Evolutionary conservation across 192 early-diverging fungal genomes (phyloP).

Genomic region (Backusella mclennaniae): DNA sequence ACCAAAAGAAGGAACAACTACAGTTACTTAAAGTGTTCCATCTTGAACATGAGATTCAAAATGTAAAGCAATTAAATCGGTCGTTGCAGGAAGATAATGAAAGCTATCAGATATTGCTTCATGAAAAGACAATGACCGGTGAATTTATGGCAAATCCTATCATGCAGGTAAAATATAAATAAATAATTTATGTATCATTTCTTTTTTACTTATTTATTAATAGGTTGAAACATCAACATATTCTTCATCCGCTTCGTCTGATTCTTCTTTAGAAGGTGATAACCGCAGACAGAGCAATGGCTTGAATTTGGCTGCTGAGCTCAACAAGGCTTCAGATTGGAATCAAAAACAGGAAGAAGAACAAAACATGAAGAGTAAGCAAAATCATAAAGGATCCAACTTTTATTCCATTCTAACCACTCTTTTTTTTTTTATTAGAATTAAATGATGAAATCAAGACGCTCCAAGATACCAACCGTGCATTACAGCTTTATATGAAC

Average conservation of each 20-base stretch:
- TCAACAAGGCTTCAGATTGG: conserved; percentile 17
- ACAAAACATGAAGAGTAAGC: conserved; percentile 21
- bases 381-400: not conserved
- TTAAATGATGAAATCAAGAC: conserved; percentile 59
- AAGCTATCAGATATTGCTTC: conserved; percentile 74
- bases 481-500: conserved; percentile 69
- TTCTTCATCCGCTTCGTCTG: not conserved
- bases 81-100: conserved; percentile 81
- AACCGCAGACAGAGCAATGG: conserved; percentile 18
- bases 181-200: not conserved
- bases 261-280: not conserved
- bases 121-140: conserved; percentile 80
- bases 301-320: conserved; percentile 37
- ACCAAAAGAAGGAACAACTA: conserved; percentile 33
- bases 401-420: not conserved
- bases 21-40: conserved; percentile 42
- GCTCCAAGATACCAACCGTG: conserved; percentile 65
- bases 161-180: conserved; percentile 48
- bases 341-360: conserved; percentile 11
- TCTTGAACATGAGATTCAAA: conserved; percentile 54
- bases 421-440: conserved; percentile 19
- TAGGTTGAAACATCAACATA: not conserved
- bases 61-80: conserved; percentile 66
- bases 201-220: not conserved
- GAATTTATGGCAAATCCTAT: conserved; percentile 65